Base-by-base conservation (phyloP, 1,284 basidiomycete genomes). In the Ustilago trichophora region DNA sequence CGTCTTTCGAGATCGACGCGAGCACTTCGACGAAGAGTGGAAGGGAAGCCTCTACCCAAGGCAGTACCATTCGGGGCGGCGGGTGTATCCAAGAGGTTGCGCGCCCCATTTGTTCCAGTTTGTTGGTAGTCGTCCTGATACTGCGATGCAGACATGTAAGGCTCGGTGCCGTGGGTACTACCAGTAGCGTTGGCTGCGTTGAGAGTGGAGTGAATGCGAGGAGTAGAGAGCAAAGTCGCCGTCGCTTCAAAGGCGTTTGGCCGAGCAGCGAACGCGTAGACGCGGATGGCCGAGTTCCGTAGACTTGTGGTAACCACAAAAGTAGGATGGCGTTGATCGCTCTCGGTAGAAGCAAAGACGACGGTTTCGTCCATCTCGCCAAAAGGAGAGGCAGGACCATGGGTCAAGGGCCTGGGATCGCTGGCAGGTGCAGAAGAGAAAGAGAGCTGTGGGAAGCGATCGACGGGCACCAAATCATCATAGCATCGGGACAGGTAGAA, bases 401-500 rank as follows among this genome's bases (percentile, higher is more conserved):
- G 71, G 9, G 70, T 50, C 37, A 66, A 34, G 16, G 60, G 59
- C n/a, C 25, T 40, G 4, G 41, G 42, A 22, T 58, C 47, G 40
- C 26, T 21, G 13, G 41, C n/a, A 16, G 42, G 26, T 4, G 15
- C 19, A 12, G 25, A 22, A 9, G 47, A 35, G 42, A 29, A 38
- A 15, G 66, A 64, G 2, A 69, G 37, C 35, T 69, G 66, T 2
- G 60, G 56, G 19, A 56, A 69, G 37, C 60, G 59, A 29, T 69
- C 66, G 4, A 76, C 68, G 4, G 65, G 68, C 4, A 59, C 65
- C 5, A 73, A 48, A 16, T 78, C 72, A 36, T 77, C 73, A 32
- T 75, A 69, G 37, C 63, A 67, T 19, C 71, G 52, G 1, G 72
- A 60, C 5, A 80, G 56, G 35, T 75, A 76, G 50, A 75, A 77